phyloP scores from a whole-genome alignment of 2,329 filamentous ascomycete genomes.

The Exserohilum rostratum region DNA sequence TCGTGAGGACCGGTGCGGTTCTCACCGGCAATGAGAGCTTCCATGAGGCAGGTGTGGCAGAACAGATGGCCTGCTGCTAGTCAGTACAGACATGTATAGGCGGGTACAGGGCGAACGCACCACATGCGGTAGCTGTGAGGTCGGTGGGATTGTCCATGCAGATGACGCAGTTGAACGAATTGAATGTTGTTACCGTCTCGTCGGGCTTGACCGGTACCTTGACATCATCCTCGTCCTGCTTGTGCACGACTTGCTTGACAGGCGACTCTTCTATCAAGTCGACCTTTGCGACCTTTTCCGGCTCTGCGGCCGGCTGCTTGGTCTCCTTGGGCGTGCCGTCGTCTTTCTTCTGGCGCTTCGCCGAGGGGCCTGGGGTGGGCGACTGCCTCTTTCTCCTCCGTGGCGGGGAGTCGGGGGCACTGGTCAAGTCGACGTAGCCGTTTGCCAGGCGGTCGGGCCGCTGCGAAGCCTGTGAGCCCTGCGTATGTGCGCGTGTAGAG shows the following conservation, averaged over 20 bases:
- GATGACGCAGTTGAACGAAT: slow-evolving; percentile 64
- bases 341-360: slow-evolving; percentile 39
- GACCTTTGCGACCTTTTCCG: slow-evolving; percentile 53
- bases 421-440: slow-evolving; percentile 47
- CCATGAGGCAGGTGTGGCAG: slow-evolving; percentile 67
- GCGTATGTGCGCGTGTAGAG: slow-evolving; percentile 20
- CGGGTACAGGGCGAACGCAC: slow-evolving; percentile 50
- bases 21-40: slow-evolving; percentile 64
- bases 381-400: slow-evolving; percentile 28
- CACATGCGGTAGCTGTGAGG: slow-evolving; percentile 65
- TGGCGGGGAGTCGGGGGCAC: slow-evolving; percentile 29
- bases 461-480: slow-evolving; percentile 9
- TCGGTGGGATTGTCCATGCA: slow-evolving; percentile 68
- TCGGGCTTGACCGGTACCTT: slow-evolving; percentile 51
- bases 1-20: slow-evolving; percentile 54
- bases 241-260: slow-evolving; percentile 56
- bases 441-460: slow-evolving; percentile 38
- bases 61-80: slow-evolving; percentile 62
- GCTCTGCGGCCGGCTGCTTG: slow-evolving; percentile 4
- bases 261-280: slow-evolving; percentile 55
- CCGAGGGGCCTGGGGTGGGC: slow-evolving; percentile 36
- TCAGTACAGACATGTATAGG: slow-evolving; percentile 10
- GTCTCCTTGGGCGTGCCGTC: slow-evolving; percentile 16
- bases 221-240: slow-evolving; percentile 60
- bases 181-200: slow-evolving; percentile 51